These are phyloP conservation scores for Colletotrichum melonis DNA, from an alignment of 2,329 filamentous ascomycete genomes.

Conservation along the genomic window DNA sequence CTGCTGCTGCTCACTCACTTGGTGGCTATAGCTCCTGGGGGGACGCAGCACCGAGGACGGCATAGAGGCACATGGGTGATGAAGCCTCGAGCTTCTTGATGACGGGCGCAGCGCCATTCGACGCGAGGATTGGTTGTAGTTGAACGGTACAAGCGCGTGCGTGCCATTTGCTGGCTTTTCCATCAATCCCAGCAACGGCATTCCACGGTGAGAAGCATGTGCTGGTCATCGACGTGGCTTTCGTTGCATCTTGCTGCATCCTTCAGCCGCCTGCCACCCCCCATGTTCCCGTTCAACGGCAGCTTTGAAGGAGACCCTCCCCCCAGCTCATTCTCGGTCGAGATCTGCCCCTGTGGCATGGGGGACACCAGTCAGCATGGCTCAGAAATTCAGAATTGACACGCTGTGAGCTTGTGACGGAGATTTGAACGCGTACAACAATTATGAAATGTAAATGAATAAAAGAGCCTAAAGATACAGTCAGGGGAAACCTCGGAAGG, in stretches of 20 bases:
- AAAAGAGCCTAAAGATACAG: background rate
- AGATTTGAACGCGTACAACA: background rate
- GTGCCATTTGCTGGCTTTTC: constrained; percentile 21
- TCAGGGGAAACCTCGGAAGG: background rate
- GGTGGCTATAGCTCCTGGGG: background rate
- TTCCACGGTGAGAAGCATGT: constrained; percentile 1
- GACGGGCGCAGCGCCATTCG: constrained; percentile 16
- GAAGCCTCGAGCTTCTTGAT: constrained; percentile 11
- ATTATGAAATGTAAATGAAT: background rate
- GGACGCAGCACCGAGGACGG: background rate
- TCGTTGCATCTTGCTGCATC: background rate
- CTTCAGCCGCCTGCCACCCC: background rate
- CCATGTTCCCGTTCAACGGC: background rate
- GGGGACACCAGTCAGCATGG: background rate
- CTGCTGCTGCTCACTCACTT: constrained; percentile 15
- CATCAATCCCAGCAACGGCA: constrained; percentile 6
- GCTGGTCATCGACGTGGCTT: background rate
- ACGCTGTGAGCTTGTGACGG: background rate
- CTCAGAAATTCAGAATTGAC: background rate
- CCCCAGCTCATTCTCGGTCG: background rate
- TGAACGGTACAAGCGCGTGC: constrained; percentile 10
- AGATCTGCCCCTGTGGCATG: background rate
- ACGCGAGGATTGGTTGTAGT: constrained; percentile 13
- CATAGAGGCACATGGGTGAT: background rate
- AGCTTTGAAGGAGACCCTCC: background rate